Evolutionary conservation across 495 filamentous ascomycete genomes (phyloP).

Genomic region (Penicillium argentinense): DNA sequence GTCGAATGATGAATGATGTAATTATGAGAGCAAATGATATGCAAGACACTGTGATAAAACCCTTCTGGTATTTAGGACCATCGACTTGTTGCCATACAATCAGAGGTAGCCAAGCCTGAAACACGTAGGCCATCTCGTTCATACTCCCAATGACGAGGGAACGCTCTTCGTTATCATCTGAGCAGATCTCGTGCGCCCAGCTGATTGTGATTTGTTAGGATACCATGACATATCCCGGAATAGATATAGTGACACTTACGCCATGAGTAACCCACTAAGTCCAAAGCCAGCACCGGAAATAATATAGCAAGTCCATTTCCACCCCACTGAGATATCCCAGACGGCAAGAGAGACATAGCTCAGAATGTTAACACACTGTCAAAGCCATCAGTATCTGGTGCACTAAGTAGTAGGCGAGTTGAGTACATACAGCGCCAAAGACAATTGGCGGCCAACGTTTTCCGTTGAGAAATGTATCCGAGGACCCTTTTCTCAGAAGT

Average conservation of each 20-base stretch:
- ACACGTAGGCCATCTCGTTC: slow-evolving; percentile 50
- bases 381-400: slow-evolving; percentile 1
- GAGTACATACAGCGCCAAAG: slow-evolving; percentile 43
- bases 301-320: slow-evolving; percentile 47
- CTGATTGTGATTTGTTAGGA: slow-evolving; percentile 20
- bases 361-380: slow-evolving; percentile 37
- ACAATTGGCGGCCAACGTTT: slow-evolving; percentile 56
- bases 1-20: slow-evolving; percentile 22
- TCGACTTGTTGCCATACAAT: slow-evolving; percentile 55
- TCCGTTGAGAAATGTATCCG: slow-evolving; percentile 53
- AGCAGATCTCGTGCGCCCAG: slow-evolving; percentile 53
- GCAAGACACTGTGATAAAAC: slow-evolving; percentile 42
- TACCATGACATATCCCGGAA: not conserved
- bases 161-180: slow-evolving; percentile 52
- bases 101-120: slow-evolving; percentile 51
- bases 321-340: slow-evolving; percentile 47
- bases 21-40: slow-evolving; percentile 35
- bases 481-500: slow-evolving; percentile 33
- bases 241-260: slow-evolving; percentile 20
- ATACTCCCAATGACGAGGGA: slow-evolving; percentile 49
- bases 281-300: slow-evolving; percentile 37
- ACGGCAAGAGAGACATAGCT: slow-evolving; percentile 39
- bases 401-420: not conserved
- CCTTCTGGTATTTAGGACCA: slow-evolving; percentile 47
- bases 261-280: slow-evolving; percentile 44